Evolutionary conservation across 192 early-diverging fungal genomes (phyloP).

Genomic region (Backusella tuberculispora): DNA sequence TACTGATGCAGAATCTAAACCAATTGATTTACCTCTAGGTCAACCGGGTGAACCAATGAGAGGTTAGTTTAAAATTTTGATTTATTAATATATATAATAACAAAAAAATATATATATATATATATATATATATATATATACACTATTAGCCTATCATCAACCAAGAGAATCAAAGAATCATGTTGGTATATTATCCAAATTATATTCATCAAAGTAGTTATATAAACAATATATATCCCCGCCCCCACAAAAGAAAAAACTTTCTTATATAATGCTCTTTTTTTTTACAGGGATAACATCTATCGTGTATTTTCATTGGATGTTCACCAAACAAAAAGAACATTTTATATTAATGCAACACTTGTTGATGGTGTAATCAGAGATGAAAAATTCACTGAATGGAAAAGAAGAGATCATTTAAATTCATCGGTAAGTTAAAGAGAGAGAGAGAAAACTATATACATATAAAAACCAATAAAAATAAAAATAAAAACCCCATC

Average conservation of each 20-base stretch:
- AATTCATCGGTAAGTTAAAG: neutral
- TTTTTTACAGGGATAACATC: neutral
- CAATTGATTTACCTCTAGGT: conserved; percentile 13
- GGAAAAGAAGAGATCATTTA: conserved; percentile 7
- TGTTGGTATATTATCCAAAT: conserved; percentile 13
- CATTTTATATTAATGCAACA: conserved; percentile 10
- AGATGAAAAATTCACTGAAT: neutral
- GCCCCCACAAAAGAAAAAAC: no score
- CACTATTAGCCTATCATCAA: conserved; percentile 23
- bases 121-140: conserved; percentile 2
- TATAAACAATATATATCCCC: neutral
- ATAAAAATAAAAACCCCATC: neutral
- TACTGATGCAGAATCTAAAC: neutral
- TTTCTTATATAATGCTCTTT: neutral
- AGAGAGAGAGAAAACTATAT: neutral
- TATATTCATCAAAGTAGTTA: conserved; percentile 27
- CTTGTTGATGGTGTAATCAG: conserved; percentile 7
- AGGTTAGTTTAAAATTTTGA: conserved; percentile 11
- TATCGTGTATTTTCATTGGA: conserved; percentile 29
- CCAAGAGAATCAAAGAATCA: conserved; percentile 17
- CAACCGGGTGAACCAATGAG: conserved; percentile 20
- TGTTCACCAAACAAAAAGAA: conserved; percentile 3
- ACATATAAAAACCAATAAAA: neutral
- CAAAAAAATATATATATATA: neutral
- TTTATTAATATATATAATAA: neutral